Base-by-base conservation (phyloP, 495 filamentous ascomycete species). In the Acidomyces sp. region DNA sequence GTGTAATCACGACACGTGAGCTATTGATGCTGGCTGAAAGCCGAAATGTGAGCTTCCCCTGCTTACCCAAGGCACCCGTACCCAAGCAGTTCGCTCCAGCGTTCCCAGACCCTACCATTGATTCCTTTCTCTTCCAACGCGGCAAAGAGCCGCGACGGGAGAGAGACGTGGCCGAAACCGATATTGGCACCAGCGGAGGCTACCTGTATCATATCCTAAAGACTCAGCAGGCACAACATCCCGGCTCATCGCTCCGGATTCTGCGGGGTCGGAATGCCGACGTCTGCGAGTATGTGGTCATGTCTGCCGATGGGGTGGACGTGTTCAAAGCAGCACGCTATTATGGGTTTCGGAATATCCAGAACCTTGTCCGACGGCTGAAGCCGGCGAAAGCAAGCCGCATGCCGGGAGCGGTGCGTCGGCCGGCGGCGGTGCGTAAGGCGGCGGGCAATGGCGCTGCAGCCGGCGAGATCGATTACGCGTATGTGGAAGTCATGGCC, bases 401-500 rank as follows among this genome's bases (percentile, higher is more conserved):
- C 24, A 76, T 93, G 63, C 83, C 85, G 1, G 84, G 85, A 9
- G 79, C 72, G 6, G 15, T 17, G 1, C 43, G 37, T 6, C 25
- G 20, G 17, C 80, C 59, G 7, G 55, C 43, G 12, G 61, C 61
- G 23, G 30, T 49, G 16, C 58, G 74, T 51, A 64, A 62, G 50
- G 58, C 54, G 15, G 52, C 52, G 11, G 52, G 39, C 2, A 35
- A 13, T 11, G 49, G 38, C 5, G 67, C 60, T 27, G 55, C 39
- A 12, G 41, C 24, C 0, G 49, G 9, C 6, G 50, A 55, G 13
- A 55, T 61, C 16, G 82, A 90, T 10, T 87, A 83, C 54, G 74
- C 75, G 17, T 96, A 93, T 61, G 83, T 97, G 9, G 90, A 97
- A 55, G 92, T 97, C 24, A 97, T 97, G 90, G 90, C 90, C 20